phyloP scores from a whole-genome alignment of 805 yeast species.

The Saturnispora sekii region DNA sequence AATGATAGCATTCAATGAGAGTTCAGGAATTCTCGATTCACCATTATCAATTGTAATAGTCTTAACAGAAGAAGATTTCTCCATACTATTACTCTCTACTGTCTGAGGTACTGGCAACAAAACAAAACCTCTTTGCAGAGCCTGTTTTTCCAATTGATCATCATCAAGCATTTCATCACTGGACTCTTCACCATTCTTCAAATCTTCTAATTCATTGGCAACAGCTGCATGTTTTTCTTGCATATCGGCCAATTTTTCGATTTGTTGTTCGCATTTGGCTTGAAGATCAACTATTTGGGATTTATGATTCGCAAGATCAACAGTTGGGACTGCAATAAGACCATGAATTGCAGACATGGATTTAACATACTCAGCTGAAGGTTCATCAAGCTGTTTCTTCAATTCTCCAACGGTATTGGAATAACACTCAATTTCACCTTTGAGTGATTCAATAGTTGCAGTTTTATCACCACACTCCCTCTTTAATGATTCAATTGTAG shows the following conservation, averaged over 20 bases:
- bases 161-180: constrained; percentile 3
- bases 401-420: not conserved
- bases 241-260: not conserved
- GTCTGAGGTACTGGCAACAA: constrained; percentile 1
- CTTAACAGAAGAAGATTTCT: constrained; percentile 4
- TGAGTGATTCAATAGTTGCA: not conserved
- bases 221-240: not conserved
- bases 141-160: not conserved
- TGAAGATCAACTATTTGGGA: not conserved
- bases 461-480: not conserved
- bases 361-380: not conserved
- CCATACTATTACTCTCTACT: not conserved
- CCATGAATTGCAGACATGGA: not conserved
- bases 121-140: constrained; percentile 2
- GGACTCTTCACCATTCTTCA: not conserved
- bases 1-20: constrained; percentile 22
- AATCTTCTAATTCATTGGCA: not conserved
- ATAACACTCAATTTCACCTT: not conserved
- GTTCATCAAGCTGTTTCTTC: not conserved
- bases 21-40: constrained; percentile 9
- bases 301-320: not conserved
- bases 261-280: not conserved
- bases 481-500: not conserved
- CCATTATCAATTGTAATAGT: constrained; percentile 10
- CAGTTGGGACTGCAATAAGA: constrained; percentile 1